phyloP scores from a whole-genome alignment of 2,329 filamentous ascomycete species.

The Cladobotryum protrusum region DNA sequence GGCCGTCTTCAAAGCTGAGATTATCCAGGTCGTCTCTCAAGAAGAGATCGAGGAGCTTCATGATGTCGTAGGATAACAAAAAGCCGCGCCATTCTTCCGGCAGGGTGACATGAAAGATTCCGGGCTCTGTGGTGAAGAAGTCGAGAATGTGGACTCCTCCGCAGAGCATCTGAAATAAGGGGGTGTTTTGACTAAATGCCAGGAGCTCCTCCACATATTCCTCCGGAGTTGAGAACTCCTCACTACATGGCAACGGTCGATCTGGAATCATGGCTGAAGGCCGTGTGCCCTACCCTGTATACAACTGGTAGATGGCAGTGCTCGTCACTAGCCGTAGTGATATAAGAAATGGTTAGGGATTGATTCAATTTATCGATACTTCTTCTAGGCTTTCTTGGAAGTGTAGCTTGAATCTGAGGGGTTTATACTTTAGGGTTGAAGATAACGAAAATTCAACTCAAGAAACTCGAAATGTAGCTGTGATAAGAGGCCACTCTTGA shows the following conservation, averaged over 20 bases:
- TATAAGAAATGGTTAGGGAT: too few relatives aligned
- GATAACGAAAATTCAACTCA: too few relatives aligned
- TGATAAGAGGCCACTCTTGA: not conserved
- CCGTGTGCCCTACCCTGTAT: too few relatives aligned
- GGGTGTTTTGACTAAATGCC: constrained; percentile 65
- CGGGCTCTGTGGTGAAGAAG: constrained; percentile 82
- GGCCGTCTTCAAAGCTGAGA: constrained; percentile 19
- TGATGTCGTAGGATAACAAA: constrained; percentile 63
- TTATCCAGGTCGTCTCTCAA: constrained; percentile 66
- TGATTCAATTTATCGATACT: too few relatives aligned
- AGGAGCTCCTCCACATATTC: constrained; percentile 75
- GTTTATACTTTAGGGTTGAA: too few relatives aligned
- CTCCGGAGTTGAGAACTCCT: constrained; percentile 64
- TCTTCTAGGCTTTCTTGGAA: too few relatives aligned
- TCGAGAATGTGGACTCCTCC: constrained; percentile 96
- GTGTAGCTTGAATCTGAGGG: too few relatives aligned
- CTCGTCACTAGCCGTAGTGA: too few relatives aligned
- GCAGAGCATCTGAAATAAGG: constrained; percentile 80
- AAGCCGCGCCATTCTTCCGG: constrained; percentile 77
- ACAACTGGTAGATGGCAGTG: too few relatives aligned
- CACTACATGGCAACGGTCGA: constrained; percentile 60
- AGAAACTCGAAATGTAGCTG: too few relatives aligned
- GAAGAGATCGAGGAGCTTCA: constrained; percentile 72
- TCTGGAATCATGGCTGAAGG: constrained; percentile 38
- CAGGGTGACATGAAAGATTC: constrained; percentile 72